phyloP scores from a whole-genome alignment of 2,329 filamentous ascomycete genomes.

The Aureobasidium namibiae region DNA sequence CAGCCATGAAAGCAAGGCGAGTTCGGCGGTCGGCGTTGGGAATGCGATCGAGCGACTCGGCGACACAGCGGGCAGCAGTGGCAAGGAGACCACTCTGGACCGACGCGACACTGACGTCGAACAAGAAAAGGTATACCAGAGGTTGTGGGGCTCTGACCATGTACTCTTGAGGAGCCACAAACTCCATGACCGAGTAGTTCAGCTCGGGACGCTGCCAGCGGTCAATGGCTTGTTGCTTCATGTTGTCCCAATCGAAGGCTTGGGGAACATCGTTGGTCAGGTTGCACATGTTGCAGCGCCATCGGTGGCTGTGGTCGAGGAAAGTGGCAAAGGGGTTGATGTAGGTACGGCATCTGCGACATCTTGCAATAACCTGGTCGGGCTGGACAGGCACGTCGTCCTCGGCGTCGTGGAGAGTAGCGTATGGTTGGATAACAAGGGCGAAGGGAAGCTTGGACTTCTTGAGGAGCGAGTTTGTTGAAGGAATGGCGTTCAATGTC shows the following conservation, averaged over 20 bases:
- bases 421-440: conserved; percentile 92
- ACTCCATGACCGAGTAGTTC: conserved; percentile 95
- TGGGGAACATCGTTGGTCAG: conserved; percentile 98
- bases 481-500: conserved; percentile 87
- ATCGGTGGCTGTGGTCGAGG: conserved; percentile 91
- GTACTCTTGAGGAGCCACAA: conserved; percentile 96
- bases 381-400: conserved; percentile 86
- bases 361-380: conserved; percentile 95
- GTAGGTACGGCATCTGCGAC: conserved; percentile 89
- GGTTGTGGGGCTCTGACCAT: conserved; percentile 98
- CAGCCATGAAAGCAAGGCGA: conserved; percentile 86
- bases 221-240: conserved; percentile 82
- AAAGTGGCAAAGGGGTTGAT: conserved; percentile 98
- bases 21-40: conserved; percentile 95
- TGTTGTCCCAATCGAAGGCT: conserved; percentile 95
- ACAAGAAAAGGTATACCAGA: conserved; percentile 88
- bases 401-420: conserved; percentile 83
- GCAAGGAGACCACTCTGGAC: conserved; percentile 86
- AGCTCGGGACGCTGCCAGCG: conserved; percentile 87
- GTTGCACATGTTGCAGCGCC: conserved; percentile 99
- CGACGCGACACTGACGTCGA: conserved; percentile 86
- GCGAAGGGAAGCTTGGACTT: conserved; percentile 95
- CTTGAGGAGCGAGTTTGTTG: conserved; percentile 85
- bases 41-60: conserved; percentile 92
- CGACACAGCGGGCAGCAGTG: conserved; percentile 84